Evolutionary conservation across 106 monocot genomes (phyloP), one percentile per base, ranked within the genome.

Genomic region (Agapanthus africanus): DNA sequence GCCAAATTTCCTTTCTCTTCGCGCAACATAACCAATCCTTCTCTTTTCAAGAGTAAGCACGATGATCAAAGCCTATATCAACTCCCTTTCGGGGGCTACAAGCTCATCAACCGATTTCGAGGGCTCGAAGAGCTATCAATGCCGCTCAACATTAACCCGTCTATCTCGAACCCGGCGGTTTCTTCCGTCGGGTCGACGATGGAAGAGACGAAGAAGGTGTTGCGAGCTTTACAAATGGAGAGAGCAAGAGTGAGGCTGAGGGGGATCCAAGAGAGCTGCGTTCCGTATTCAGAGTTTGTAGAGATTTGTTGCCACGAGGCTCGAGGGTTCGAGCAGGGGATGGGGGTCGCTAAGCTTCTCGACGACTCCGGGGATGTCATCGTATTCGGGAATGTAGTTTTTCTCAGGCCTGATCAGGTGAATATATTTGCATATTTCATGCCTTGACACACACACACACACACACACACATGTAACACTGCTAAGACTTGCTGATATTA

Each of bases 281-380:
- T 93, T 30, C 51, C 84, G 2, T 78, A 79, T 37, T 40, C 68
- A 2, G 82, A 90, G 40, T 84, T 90, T 62, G 56, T 78, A 0
- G 37, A 42, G 68, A 72, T 93, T 28, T 93, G 93, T 14, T 93
- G 93, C 77, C 38, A 71, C 37, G 80, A 78, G 33, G 73, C 65
- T 8, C 57, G 71, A 21, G 78, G 81, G 21, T 69, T 40, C 1
- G 77, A 79, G 4, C 77, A 83, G 37, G 88, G 76, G 22, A 40
- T 19, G 39, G 74, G 35, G 26, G 50, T 93, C 21, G 85, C 83
- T 16, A 76, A 59, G 21, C 68, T 79, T 30, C 69, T 93, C 68
- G 93, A 85, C 60, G 74, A 78, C 14, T 71, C 75, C 35, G 81
- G 81, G 4, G 61, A 44, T 10, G 85, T 85, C 4, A 74, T 85